These are phyloP conservation scores for Huntiella savannae DNA, from an alignment of 2,329 filamentous ascomycete genomes.

Conservation along the genomic window DNA sequence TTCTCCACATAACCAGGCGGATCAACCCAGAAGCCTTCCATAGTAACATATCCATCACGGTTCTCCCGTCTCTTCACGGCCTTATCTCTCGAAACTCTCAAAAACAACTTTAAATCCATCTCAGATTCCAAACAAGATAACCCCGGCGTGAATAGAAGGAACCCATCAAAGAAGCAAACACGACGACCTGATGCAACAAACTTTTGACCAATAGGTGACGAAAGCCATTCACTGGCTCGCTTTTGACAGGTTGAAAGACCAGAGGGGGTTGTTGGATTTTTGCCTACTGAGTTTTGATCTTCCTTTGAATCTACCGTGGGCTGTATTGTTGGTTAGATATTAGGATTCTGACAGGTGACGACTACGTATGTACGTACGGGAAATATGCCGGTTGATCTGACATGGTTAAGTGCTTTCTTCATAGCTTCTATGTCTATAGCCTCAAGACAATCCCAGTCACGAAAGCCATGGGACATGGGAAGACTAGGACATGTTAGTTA, in stretches of 20 bases:
- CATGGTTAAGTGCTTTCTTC: slow-evolving; percentile 45
- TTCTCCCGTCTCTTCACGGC: slow-evolving; percentile 49
- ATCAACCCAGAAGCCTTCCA: slow-evolving; percentile 87
- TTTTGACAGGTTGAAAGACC: slow-evolving; percentile 27
- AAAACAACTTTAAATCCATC: slow-evolving; percentile 61
- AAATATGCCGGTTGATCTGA: slow-evolving; percentile 47
- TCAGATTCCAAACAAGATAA: slow-evolving; percentile 36
- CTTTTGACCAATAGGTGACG: slow-evolving; percentile 25
- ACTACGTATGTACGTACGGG: slow-evolving; percentile 28
- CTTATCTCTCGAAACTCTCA: slow-evolving; percentile 46
- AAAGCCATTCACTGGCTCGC: slow-evolving; percentile 29
- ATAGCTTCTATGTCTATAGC: slow-evolving; percentile 56
- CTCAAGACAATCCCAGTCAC: slow-evolving; percentile 84
- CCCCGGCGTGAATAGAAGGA: slow-evolving; percentile 53
- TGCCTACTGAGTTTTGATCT: slow-evolving; percentile 41
- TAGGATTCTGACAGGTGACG: neutral
- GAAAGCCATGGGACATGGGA: slow-evolving; percentile 29
- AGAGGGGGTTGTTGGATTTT: slow-evolving; percentile 30
- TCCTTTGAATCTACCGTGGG: slow-evolving; percentile 24
- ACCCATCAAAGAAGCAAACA: slow-evolving; percentile 70
- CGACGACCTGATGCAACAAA: slow-evolving; percentile 17
- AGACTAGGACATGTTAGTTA: slow-evolving; percentile 3
- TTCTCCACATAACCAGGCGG: slow-evolving; percentile 86
- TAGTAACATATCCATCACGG: slow-evolving; percentile 57
- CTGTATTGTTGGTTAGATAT: slow-evolving; percentile 11